Base-by-base conservation (phyloP, 495 filamentous ascomycete genomes). In the Podospora australis region DNA sequence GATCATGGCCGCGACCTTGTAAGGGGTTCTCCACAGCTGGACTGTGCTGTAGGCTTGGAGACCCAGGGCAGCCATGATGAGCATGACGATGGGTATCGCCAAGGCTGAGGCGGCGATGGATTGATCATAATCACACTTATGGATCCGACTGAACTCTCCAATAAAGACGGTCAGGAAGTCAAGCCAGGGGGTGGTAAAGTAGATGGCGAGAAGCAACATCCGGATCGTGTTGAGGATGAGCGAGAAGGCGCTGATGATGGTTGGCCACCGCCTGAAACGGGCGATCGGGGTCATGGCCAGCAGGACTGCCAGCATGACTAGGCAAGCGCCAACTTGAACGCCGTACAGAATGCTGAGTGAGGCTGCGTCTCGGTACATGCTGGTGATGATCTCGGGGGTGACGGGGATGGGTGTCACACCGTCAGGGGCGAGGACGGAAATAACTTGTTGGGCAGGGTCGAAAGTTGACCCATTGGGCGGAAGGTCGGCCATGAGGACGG, bases 31-130 rank as follows among this genome's bases (percentile, higher is more conserved):
- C 68, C 55, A 82, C 35, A 53, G 73, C 68, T 39, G 66, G 72
- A 74, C 68, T 50, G 89, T 78, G 11, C 84, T 78, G 38, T 78
- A 74, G 7, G 86, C 75, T 58, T 95, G 90, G n/a, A 90, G 50
- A 16, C 84, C 72, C 11, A 95, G 71, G 2, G 88, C 88, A 0
- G 67, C 45, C 52, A 86, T 72, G 42, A 90, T 73, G 44, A 73
- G 77, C 20, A 79, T 55, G 23, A 82, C 67, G 11, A 89, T 64
- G 1, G 90, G 53, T 10, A 83, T 59, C 17, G 67, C 67, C 23
- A 88, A 54, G 39, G 82, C 60, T 3, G 70, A 70, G 4, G 71
- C 73, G 3, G 77, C 55, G 20, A 85, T 64, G 21, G 74, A 78
- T 46, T 69, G 70, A 29, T 66, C 71, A 39, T 73, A 74, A 30